Conservation (phyloP, 495 filamentous ascomycete species). For the Aspergillus sclerotiicarbonarius region DNA sequence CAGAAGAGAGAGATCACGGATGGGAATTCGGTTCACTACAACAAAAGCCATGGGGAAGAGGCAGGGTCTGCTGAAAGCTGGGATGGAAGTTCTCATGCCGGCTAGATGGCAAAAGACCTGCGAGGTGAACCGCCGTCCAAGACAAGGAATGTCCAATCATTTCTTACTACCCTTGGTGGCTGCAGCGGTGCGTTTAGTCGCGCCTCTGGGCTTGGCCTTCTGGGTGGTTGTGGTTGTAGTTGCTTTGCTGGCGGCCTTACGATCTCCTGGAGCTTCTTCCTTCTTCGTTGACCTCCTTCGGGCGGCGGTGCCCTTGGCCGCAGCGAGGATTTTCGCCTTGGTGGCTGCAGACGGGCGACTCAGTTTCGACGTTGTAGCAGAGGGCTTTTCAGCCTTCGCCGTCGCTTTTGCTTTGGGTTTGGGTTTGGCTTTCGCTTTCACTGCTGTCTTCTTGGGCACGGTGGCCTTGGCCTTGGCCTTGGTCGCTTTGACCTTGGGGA, state of each 20-base stretch:
- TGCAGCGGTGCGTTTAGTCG: not conserved
- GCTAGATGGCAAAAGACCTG: no score
- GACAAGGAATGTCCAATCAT: not conserved
- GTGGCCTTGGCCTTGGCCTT: conserved; percentile 22
- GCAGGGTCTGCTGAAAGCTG: no score
- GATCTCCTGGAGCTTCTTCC: conserved; percentile 15
- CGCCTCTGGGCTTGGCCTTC: conserved; percentile 13
- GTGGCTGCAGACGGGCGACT: conserved; percentile 37
- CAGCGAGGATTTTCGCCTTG: conserved; percentile 32
- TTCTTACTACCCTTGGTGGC: conserved; percentile 19
- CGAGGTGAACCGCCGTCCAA: no score
- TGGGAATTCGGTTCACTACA: conserved; percentile 1
- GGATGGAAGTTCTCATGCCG: no score
- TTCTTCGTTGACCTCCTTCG: conserved; percentile 23
- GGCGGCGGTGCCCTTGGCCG: conserved; percentile 24
- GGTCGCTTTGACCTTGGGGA: conserved; percentile 27
- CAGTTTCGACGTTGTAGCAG: conserved; percentile 18
- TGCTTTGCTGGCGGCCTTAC: conserved; percentile 22
- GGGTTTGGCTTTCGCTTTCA: conserved; percentile 10
- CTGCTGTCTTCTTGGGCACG: conserved; percentile 15
- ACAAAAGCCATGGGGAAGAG: not conserved
- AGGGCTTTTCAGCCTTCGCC: conserved; percentile 2
- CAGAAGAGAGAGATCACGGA: not conserved
- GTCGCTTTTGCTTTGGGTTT: conserved; percentile 13
- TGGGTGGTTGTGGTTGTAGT: conserved; percentile 3